A percentile compares a stretch with the other conserved stretches of the same genome.
Conservation (phyloP, 331 rosid genomes). For the Acacia pycnantha region DNA sequence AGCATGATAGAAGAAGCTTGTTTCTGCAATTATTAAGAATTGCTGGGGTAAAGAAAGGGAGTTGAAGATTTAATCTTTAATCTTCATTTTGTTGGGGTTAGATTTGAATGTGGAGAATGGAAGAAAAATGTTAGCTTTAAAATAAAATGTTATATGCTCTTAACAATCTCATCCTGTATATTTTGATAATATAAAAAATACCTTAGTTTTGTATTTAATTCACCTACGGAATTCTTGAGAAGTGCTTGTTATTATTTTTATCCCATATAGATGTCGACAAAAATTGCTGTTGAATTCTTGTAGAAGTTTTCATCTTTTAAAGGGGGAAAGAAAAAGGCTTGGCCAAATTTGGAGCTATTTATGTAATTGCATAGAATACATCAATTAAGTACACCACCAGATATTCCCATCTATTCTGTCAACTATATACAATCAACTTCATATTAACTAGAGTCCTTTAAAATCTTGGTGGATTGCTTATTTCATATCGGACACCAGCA, state of each 20-base stretch:
- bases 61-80: background rate
- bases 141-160: background rate
- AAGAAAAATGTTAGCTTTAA: background rate
- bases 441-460: conserved; percentile 23
- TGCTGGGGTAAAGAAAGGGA: background rate
- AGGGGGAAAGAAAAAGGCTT: background rate
- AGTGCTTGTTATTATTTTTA: background rate
- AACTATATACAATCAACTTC: conserved; percentile 32
- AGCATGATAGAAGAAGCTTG: conserved; percentile 9
- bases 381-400: background rate
- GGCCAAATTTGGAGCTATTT: background rate
- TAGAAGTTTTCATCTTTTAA: background rate
- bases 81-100: background rate
- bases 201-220: background rate
- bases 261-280: background rate
- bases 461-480: conserved; percentile 32
- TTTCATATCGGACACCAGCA: conserved; percentile 43
- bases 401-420: conserved; percentile 12
- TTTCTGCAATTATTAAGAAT: conserved; percentile 3
- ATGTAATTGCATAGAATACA: no score
- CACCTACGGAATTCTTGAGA: background rate
- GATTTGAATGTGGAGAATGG: background rate
- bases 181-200: background rate
- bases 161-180: background rate
- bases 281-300: background rate